A percentile compares a stretch with the other conserved stretches of the same genome.
Evolutionary conservation across 2,329 filamentous ascomycete species (phyloP).

Genomic region (Arachnopeziza araneosa): DNA sequence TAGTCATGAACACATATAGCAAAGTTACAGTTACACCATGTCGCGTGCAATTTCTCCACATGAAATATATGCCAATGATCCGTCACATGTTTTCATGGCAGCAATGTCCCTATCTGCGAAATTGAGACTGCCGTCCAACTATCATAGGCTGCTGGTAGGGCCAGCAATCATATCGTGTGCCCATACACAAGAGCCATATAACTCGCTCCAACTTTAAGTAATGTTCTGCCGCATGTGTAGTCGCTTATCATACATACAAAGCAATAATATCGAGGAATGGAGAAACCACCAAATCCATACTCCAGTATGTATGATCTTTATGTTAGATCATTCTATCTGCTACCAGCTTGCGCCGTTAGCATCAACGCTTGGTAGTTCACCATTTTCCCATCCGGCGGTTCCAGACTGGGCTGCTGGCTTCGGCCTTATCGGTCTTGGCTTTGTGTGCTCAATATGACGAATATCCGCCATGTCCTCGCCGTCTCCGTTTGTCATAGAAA

Average conservation of each 20-base stretch:
- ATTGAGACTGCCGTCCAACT: too few species aligned
- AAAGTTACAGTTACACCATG: too few species aligned
- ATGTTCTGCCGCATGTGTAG: neutral
- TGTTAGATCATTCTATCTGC: neutral
- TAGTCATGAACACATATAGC: too few species aligned
- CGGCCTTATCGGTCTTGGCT: conserved; percentile 1
- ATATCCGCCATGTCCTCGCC: conserved; percentile 8
- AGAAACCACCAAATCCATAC: neutral
- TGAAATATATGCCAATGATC: too few species aligned
- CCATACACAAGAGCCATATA: neutral
- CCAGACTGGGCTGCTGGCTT: neutral
- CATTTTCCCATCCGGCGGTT: neutral
- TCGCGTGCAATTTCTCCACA: too few species aligned
- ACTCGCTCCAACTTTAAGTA: neutral
- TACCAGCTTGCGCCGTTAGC: neutral
- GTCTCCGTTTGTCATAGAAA: neutral
- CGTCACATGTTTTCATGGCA: too few species aligned
- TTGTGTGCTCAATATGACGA: conserved; percentile 7
- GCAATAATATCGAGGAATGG: neutral
- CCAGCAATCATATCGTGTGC: neutral
- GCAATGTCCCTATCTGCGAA: too few species aligned
- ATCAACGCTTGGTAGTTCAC: neutral
- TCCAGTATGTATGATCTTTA: neutral
- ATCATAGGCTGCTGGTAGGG: too few species aligned
- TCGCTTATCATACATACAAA: neutral